A percentile compares a stretch with the other conserved stretches of the same genome.
These are phyloP conservation scores for Gossypium rotundifolium DNA, from an alignment of 345 rosid genomes.

Conservation along the genomic window DNA sequence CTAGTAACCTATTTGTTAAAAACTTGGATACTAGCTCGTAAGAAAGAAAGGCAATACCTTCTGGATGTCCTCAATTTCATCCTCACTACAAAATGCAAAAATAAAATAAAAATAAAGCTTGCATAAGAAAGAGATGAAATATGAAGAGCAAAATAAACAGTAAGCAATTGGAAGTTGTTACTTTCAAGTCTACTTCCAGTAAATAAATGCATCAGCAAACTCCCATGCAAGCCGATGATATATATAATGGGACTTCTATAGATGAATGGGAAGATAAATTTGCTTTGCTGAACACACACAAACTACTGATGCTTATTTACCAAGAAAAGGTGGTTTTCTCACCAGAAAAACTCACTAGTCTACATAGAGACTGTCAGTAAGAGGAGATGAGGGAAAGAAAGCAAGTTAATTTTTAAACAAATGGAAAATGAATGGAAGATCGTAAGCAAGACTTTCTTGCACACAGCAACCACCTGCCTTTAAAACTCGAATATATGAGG, in stretches of 20 bases:
- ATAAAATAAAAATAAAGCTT: conserved; percentile 6
- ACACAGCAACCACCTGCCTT: not conserved
- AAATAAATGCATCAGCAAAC: not conserved
- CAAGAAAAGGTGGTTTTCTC: not conserved
- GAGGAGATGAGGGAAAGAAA: not conserved
- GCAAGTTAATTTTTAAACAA: not conserved
- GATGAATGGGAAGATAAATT: not conserved
- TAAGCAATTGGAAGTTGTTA: conserved; percentile 6
- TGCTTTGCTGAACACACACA: not conserved
- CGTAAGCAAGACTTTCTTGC: not conserved
- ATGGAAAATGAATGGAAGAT: not conserved
- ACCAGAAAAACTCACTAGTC: not conserved
- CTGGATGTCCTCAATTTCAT: conserved; percentile 98
- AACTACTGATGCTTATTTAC: not conserved
- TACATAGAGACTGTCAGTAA: not conserved
- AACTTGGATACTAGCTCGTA: conserved; percentile 2
- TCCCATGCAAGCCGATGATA: not conserved
- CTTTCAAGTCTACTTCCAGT: not conserved
- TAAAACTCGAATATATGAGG: not conserved
- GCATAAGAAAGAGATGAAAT: conserved; percentile 8
- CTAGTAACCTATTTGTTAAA: conserved; percentile 8
- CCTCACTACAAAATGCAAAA: conserved; percentile 61
- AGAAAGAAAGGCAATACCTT: conserved; percentile 51
- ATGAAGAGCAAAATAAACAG: not conserved
- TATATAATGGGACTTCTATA: not conserved